Percentiles rank a stretch among this genome's conserved stretches.
phyloP scores from a whole-genome alignment of 2,329 filamentous ascomycete genomes.

The Aureobasidium sp. region DNA sequence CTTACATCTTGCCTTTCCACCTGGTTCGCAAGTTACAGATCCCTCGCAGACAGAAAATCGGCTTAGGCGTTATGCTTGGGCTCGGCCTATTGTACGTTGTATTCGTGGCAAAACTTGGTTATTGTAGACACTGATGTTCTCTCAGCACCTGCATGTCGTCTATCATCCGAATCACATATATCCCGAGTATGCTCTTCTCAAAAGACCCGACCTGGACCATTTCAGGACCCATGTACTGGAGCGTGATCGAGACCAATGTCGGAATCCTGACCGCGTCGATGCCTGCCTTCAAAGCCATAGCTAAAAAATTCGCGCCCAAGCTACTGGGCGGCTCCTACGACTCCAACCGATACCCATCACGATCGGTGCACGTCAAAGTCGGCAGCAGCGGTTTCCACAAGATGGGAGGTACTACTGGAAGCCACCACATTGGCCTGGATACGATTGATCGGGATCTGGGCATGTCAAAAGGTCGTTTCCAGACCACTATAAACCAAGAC shows the following conservation, averaged over 20 bases:
- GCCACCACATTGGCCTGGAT: not conserved
- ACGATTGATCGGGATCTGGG: slow-evolving; percentile 5
- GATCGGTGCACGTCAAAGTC: not conserved
- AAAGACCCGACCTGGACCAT: slow-evolving; percentile 4
- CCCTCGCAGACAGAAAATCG: not conserved
- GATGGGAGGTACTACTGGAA: not conserved
- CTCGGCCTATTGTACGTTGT: slow-evolving; percentile 1
- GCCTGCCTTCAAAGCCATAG: slow-evolving; percentile 32
- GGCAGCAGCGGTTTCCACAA: slow-evolving; percentile 4
- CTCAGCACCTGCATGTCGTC: not conserved
- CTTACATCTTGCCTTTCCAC: slow-evolving; percentile 4
- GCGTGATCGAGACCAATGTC: slow-evolving; percentile 30
- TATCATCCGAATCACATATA: slow-evolving; percentile 5
- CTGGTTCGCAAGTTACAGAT: slow-evolving; percentile 8
- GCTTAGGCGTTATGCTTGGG: slow-evolving; percentile 1
- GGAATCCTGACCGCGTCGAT: slow-evolving; percentile 34
- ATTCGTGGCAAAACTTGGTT: not conserved
- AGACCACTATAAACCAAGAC: slow-evolving; percentile 5
- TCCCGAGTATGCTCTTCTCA: slow-evolving; percentile 10
- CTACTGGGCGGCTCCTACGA: slow-evolving; percentile 22
- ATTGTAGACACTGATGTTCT: not conserved
- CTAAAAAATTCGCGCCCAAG: slow-evolving; percentile 29
- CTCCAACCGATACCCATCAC: not conserved
- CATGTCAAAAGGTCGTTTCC: slow-evolving; percentile 2
- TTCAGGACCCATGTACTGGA: slow-evolving; percentile 25